phyloP scores from a whole-genome alignment of 2,329 filamentous ascomycete genomes.

The Aspergillus brasiliensis region DNA sequence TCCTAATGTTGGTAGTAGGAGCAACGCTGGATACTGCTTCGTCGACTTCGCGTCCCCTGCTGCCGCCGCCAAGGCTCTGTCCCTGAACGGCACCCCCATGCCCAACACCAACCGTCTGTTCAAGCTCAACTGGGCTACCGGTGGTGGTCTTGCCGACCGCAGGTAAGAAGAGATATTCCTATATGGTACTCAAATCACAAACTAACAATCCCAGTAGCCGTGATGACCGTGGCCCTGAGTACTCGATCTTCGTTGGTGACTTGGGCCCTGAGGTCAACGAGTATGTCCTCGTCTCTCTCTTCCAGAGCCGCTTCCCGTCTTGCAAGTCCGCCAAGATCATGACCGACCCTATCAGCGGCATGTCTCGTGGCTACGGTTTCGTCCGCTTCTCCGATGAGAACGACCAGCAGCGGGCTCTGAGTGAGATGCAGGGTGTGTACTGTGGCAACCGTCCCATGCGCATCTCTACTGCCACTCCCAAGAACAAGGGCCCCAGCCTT shows the following conservation, averaged over 20 bases:
- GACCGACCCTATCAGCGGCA: slow-evolving; percentile 96
- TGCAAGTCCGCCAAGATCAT: slow-evolving; percentile 99
- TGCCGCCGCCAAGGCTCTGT: slow-evolving; percentile 87
- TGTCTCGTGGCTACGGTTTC: slow-evolving; percentile 97
- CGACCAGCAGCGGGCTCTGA: slow-evolving; percentile 92
- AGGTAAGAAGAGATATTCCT: slow-evolving; percentile 57
- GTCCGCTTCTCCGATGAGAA: slow-evolving; percentile 94
- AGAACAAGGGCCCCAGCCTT: slow-evolving; percentile 69
- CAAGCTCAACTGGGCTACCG: slow-evolving; percentile 99
- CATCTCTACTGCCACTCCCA: slow-evolving; percentile 95
- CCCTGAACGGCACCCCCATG: slow-evolving; percentile 82
- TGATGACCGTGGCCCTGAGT: slow-evolving; percentile 95
- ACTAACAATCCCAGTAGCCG: slow-evolving; percentile 48
- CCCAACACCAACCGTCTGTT: slow-evolving; percentile 94
- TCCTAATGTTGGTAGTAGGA: slow-evolving; percentile 56
- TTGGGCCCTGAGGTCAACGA: slow-evolving; percentile 98
- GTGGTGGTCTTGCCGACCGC: slow-evolving; percentile 90
- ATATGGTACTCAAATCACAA: not conserved
- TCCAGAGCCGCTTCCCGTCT: slow-evolving; percentile 92
- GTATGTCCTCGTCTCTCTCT: slow-evolving; percentile 94
- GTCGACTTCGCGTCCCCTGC: slow-evolving; percentile 85
- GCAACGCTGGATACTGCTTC: slow-evolving; percentile 98
- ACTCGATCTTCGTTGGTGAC: slow-evolving; percentile 96
- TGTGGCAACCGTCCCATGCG: slow-evolving; percentile 98
- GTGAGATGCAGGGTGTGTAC: slow-evolving; percentile 99